Conservation (phyloP, 441 rosid species). For the Pelargonium australe region DNA sequence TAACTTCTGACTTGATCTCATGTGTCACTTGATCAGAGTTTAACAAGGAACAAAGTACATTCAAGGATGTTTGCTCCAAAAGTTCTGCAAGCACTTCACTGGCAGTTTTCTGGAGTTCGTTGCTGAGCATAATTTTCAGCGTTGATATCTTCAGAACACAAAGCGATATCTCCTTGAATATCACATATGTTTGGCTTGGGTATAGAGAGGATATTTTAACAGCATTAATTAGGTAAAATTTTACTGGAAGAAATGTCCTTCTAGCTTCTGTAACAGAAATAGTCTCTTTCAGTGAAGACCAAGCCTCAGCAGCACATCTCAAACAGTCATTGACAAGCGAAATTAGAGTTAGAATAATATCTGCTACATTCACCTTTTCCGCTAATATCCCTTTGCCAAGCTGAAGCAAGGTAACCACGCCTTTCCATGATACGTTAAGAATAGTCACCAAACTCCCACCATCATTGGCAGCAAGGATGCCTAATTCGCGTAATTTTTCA, state of each 20-base stretch:
- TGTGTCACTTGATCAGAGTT: slow-evolving; percentile 48
- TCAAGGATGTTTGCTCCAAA: slow-evolving; percentile 56
- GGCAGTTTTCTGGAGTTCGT: slow-evolving; percentile 41
- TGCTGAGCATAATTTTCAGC: slow-evolving; percentile 48
- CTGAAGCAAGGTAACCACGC: slow-evolving; percentile 78
- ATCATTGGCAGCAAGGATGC: slow-evolving; percentile 62
- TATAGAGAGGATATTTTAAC: slow-evolving; percentile 62
- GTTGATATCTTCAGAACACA: slow-evolving; percentile 51
- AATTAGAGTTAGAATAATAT: slow-evolving; percentile 50
- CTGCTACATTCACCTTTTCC: slow-evolving; percentile 45
- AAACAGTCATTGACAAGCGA: slow-evolving; percentile 57
- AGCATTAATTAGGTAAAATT: slow-evolving; percentile 76
- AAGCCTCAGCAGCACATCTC: slow-evolving; percentile 56
- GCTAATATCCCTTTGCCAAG: slow-evolving; percentile 46
- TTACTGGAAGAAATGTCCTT: slow-evolving; percentile 73
- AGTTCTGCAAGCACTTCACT: slow-evolving; percentile 70
- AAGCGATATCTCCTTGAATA: slow-evolving; percentile 45
- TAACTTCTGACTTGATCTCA: slow-evolving; percentile 47
- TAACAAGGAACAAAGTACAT: slow-evolving; percentile 53
- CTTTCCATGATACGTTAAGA: slow-evolving; percentile 90
- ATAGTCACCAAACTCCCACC: slow-evolving; percentile 81
- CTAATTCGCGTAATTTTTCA: slow-evolving; percentile 58
- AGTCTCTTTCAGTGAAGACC: slow-evolving; percentile 58
- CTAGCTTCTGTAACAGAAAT: slow-evolving; percentile 69
- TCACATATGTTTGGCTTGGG: slow-evolving; percentile 53